These are phyloP conservation scores for Pseudonitzschia pungens DNA, from an alignment of 108 stramenopile species.

Conservation along the genomic window DNA sequence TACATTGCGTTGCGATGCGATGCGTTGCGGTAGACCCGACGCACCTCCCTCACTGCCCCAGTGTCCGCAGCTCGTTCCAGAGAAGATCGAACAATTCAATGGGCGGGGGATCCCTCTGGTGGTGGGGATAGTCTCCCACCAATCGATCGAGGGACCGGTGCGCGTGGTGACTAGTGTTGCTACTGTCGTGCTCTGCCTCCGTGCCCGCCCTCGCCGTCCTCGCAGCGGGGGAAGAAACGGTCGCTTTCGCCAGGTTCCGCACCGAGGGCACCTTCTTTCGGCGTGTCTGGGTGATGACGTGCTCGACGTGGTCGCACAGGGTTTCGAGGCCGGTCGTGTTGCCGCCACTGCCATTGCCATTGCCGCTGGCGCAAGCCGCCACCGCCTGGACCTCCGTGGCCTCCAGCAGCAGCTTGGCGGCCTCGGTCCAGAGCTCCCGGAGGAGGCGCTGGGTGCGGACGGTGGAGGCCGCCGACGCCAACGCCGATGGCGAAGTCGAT, in stretches of 20 bases:
- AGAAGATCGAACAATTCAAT: conserved; percentile 46
- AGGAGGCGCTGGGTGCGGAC: neutral
- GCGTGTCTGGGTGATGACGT: conserved; percentile 6
- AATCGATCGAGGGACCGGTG: neutral
- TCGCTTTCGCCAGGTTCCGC: conserved; percentile 17
- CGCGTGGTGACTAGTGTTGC: neutral
- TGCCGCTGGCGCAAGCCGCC: neutral
- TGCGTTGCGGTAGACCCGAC: neutral
- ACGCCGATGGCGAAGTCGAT: neutral
- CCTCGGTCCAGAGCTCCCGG: conserved; percentile 4
- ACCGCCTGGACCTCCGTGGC: neutral
- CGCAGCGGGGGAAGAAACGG: neutral
- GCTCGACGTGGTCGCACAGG: conserved; percentile 41
- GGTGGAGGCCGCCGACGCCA: neutral
- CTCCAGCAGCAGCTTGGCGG: neutral
- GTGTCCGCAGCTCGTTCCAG: conserved; percentile 33
- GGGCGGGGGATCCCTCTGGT: conserved; percentile 32
- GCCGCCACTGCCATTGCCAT: neutral
- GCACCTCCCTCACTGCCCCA: neutral
- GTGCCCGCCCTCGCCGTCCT: neutral
- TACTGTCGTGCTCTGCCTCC: neutral
- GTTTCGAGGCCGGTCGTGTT: conserved; percentile 36
- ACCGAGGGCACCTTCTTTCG: conserved; percentile 25
- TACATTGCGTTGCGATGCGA: too few relatives aligned
- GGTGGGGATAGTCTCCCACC: neutral